Conservation (phyloP, 345 rosid species). For the Populus ilicifolia region DNA sequence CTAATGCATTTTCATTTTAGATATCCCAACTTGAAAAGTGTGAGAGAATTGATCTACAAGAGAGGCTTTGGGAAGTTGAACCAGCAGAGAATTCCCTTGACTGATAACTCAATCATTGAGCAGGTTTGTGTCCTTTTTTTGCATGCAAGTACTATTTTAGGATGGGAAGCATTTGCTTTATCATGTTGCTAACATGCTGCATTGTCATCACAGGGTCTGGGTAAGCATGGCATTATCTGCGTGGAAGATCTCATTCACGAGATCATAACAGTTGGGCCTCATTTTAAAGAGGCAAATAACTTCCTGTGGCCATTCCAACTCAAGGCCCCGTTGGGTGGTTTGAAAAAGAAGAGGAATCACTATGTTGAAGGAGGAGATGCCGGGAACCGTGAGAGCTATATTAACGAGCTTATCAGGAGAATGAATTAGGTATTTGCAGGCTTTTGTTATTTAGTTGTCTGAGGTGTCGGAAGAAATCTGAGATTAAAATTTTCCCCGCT, state of each 20-base stretch:
- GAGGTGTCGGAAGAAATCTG: neutral
- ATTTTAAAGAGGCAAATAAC: slow-evolving; percentile 87
- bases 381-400: slow-evolving; percentile 73
- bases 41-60: slow-evolving; percentile 78
- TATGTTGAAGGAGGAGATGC: slow-evolving; percentile 98
- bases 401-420: slow-evolving; percentile 80
- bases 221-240: slow-evolving; percentile 68
- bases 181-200: neutral
- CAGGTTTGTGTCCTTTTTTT: slow-evolving; percentile 39
- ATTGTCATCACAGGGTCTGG: slow-evolving; percentile 44
- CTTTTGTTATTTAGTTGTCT: neutral
- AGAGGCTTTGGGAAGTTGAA: slow-evolving; percentile 84
- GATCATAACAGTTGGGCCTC: slow-evolving; percentile 85
- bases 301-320: slow-evolving; percentile 95
- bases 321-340: slow-evolving; percentile 80
- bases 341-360: slow-evolving; percentile 90
- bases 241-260: slow-evolving; percentile 82
- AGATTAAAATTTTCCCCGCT: neutral
- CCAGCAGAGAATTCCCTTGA: slow-evolving; percentile 70
- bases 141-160: neutral
- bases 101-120: slow-evolving; percentile 73
- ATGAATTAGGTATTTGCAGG: slow-evolving; percentile 52
- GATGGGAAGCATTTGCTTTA: neutral
- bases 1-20: slow-evolving; percentile 26
- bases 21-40: slow-evolving; percentile 90